Conservation (phyloP, 2,329 filamentous ascomycete species). For the Sporothrix luriei region DNA sequence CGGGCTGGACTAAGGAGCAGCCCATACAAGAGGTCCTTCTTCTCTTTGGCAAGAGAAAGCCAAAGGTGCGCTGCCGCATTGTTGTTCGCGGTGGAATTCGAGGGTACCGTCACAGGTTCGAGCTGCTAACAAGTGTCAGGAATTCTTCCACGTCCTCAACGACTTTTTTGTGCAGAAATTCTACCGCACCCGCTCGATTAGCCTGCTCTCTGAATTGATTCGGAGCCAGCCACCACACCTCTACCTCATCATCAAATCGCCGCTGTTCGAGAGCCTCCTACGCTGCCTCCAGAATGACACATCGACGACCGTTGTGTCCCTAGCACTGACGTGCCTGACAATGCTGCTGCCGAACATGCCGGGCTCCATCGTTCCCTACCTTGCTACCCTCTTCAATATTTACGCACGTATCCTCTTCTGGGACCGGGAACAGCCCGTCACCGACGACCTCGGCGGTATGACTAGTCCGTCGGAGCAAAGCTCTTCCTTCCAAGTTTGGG, state of each 20-base stretch:
- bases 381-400: constrained; percentile 77
- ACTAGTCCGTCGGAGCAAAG: constrained; percentile 24
- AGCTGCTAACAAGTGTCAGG: constrained; percentile 45
- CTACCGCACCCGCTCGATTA: constrained; percentile 65
- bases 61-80: constrained; percentile 49
- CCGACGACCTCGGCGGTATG: constrained; percentile 43
- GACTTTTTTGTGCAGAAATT: constrained; percentile 65
- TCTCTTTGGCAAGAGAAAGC: constrained; percentile 67
- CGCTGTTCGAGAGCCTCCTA: constrained; percentile 70
- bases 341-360: constrained; percentile 85
- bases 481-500: constrained; percentile 57
- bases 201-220: constrained; percentile 72
- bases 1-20: constrained; percentile 52
- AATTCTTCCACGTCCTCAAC: constrained; percentile 68
- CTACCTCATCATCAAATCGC: constrained; percentile 70
- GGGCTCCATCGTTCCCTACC: constrained; percentile 66
- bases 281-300: constrained; percentile 76
- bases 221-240: constrained; percentile 78
- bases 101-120: neutral
- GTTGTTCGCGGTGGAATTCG: neutral
- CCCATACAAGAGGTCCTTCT: constrained; percentile 57
- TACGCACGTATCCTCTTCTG: constrained; percentile 80
- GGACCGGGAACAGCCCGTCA: constrained; percentile 59
- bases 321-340: constrained; percentile 72
- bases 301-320: constrained; percentile 73